phyloP scores from a whole-genome alignment of 208 protist genomes.

The Acanthamoeba healyi region DNA sequence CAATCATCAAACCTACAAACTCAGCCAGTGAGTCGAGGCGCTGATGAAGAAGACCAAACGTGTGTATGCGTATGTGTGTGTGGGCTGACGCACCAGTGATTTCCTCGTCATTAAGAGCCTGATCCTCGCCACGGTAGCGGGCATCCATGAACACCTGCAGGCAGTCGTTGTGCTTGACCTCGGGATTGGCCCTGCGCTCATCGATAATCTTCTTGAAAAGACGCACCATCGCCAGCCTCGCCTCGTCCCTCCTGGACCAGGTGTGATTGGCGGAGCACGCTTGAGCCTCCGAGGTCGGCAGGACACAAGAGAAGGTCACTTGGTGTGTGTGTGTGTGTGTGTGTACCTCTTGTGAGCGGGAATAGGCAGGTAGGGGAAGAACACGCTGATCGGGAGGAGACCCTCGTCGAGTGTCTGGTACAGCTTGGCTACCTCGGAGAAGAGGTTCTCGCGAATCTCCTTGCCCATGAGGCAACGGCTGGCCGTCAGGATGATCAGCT shows the following conservation, averaged over 20 bases:
- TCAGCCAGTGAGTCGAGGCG: background rate
- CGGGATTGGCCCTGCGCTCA: conserved; percentile 81
- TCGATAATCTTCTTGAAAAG: conserved; percentile 93
- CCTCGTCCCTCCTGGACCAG: conserved; percentile 90
- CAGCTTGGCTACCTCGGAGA: conserved; percentile 91
- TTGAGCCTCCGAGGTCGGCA: conserved; percentile 77
- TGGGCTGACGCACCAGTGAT: conserved; percentile 94
- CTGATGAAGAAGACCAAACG: background rate
- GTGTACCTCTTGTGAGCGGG: conserved; percentile 85
- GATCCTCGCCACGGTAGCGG: conserved; percentile 92
- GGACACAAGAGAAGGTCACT: background rate
- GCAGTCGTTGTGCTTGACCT: conserved; percentile 85
- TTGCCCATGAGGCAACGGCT: conserved; percentile 94
- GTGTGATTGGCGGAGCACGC: too few species aligned
- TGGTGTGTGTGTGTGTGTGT: too few species aligned
- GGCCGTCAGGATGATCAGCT: conserved; percentile 96
- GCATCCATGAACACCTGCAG: conserved; percentile 91
- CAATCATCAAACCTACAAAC: conserved; percentile 87
- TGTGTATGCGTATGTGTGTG: too few species aligned
- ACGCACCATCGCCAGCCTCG: conserved; percentile 92
- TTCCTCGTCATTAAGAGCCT: conserved; percentile 93
- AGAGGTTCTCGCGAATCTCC: conserved; percentile 93
- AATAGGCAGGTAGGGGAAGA: conserved; percentile 91
- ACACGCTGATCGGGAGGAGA: conserved; percentile 92
- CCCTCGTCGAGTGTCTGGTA: conserved; percentile 92